These are phyloP conservation scores for Oenanthe javanica DNA, from an alignment of 140 eudicot species.

Conservation along the genomic window DNA sequence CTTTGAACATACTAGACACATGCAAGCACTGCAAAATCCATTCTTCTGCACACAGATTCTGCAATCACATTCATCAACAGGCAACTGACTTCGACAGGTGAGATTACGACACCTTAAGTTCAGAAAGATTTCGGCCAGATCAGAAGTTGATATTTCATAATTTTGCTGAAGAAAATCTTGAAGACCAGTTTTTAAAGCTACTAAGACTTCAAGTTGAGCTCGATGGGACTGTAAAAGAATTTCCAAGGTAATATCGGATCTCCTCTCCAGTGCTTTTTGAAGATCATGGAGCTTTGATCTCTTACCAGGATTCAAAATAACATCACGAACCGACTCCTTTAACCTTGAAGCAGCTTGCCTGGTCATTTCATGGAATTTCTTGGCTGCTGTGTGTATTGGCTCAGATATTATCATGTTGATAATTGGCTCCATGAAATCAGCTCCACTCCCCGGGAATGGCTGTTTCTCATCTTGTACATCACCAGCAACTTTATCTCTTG, in stretches of 20 bases:
- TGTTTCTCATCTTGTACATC: slow-evolving; percentile 26
- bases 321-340: slow-evolving; percentile 59
- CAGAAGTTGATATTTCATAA: slow-evolving; percentile 42
- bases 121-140: slow-evolving; percentile 73
- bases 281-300: slow-evolving; percentile 45
- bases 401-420: slow-evolving; percentile 66
- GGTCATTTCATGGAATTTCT: slow-evolving; percentile 49
- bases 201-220: slow-evolving; percentile 58
- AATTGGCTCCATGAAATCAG: slow-evolving; percentile 55
- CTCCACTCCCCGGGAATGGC: slow-evolving; percentile 18
- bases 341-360: slow-evolving; percentile 34
- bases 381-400: slow-evolving; percentile 54
- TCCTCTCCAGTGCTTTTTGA: slow-evolving; percentile 55
- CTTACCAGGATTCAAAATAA: slow-evolving; percentile 52
- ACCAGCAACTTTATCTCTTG: slow-evolving; percentile 32
- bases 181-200: slow-evolving; percentile 66
- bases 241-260: slow-evolving; percentile 62
- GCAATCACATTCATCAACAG: slow-evolving; percentile 98
- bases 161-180: slow-evolving; percentile 49
- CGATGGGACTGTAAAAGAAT: slow-evolving; percentile 49
- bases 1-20: slow-evolving; percentile 93
- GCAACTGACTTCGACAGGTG: slow-evolving; percentile 55
- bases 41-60: slow-evolving; percentile 60
- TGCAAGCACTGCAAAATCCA: slow-evolving; percentile 88
- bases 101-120: slow-evolving; percentile 74